Evolutionary conservation across 768 basidiomycete genomes (phyloP), one percentile per base, ranked within the genome.

Genomic region (Termitomyces sp.): DNA sequence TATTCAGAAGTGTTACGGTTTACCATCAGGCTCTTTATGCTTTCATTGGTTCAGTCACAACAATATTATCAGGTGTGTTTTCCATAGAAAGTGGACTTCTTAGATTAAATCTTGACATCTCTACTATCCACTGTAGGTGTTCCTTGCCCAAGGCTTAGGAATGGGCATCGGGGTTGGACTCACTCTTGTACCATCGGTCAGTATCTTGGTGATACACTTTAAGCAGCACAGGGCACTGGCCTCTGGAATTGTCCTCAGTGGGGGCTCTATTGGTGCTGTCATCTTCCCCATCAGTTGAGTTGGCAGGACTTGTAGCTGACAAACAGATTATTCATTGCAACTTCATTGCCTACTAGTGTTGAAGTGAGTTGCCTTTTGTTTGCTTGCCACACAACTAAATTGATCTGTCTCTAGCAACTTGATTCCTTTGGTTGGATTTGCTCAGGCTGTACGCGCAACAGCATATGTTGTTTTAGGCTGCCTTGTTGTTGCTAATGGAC

Each of bases 191-290:
- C 82, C 82, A 2, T 70, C 78, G 0, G 63, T 81, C 13, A 75
- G 76, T 2, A 71, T 80, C 55, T 59, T 78, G n/a, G 74, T 75
- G 13, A 79, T 79, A 39, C 77, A 81, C 68, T 83, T 83, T 57
- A 57, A 68, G 16, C 70, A 68, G 54, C 70, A 73, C 18, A 72
- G 81, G 32, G 68, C 79, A 4, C 61, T 79, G 4, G 79, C 81
- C 4, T 78, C 81, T 66, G 79, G 81, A 6, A 15, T 40, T 6
- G 39, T 15, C 5, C 39, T 40, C 15, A 40, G 39, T 15, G 28
- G 28, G 28, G 28, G 28, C 28, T 28, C 28, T 28, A 28, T 28
- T 28, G 28, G 28, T 28, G 28, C 28, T 28, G 28, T 28, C 28
- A 28, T 28, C 28, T 28, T 28, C 28, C 28, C 28, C 28, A 28